phyloP scores from a whole-genome alignment of 1,284 basidiomycete species.

The Naganishia cerealis region DNA sequence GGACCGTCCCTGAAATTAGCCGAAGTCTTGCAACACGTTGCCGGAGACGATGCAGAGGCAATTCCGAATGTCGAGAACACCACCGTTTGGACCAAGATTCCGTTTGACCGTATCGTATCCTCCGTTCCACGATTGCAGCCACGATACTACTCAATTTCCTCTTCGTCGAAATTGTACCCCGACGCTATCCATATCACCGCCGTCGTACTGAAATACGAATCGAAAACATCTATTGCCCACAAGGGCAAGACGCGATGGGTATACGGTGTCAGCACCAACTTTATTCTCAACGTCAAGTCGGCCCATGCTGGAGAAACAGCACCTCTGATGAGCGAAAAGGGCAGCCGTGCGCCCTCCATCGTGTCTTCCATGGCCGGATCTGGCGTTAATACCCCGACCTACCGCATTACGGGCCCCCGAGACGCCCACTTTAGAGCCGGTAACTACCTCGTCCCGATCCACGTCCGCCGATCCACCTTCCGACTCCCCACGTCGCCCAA shows the following conservation, averaged over 20 bases:
- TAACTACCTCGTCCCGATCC: slow-evolving; percentile 82
- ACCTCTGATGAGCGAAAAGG: slow-evolving; percentile 21
- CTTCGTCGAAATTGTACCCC: slow-evolving; percentile 86
- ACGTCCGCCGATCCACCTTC: slow-evolving; percentile 94
- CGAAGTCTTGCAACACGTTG: slow-evolving; percentile 82
- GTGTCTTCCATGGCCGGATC: slow-evolving; percentile 38
- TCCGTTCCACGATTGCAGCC: slow-evolving; percentile 90
- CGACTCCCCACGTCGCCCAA: slow-evolving; percentile 94
- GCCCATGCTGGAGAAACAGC: slow-evolving; percentile 66
- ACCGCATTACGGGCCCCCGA: slow-evolving; percentile 85
- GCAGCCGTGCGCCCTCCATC: slow-evolving; percentile 9
- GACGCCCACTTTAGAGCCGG: slow-evolving; percentile 68
- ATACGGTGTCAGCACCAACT: slow-evolving; percentile 86
- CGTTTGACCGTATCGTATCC: slow-evolving; percentile 94
- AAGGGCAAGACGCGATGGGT: slow-evolving; percentile 59
- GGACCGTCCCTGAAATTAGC: slow-evolving; percentile 84
- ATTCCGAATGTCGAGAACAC: slow-evolving; percentile 68
- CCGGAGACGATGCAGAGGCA: slow-evolving; percentile 67
- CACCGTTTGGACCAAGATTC: slow-evolving; percentile 78
- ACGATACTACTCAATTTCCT: slow-evolving; percentile 97
- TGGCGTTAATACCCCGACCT: slow-evolving; percentile 64
- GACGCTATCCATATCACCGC: slow-evolving; percentile 89
- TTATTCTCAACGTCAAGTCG: slow-evolving; percentile 84
- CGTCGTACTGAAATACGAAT: slow-evolving; percentile 88
- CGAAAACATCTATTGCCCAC: slow-evolving; percentile 61